Base-by-base conservation (phyloP, 1,139 yeast genomes). In the Sugiyamaella pinicola region DNA sequence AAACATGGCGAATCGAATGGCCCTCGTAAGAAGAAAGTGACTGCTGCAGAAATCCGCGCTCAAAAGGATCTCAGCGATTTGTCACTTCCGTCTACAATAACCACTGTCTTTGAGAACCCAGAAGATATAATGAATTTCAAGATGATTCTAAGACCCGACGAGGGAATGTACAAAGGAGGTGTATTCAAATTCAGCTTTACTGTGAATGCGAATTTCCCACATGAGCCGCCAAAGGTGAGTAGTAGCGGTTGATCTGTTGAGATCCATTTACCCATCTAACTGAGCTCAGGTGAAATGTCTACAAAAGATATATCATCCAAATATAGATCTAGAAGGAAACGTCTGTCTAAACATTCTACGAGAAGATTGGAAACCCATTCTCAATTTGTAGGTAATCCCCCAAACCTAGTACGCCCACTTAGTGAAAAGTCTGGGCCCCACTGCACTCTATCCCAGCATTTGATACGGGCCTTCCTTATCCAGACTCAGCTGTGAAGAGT, bases 331-430 rank as follows among this genome's bases (percentile, higher is more conserved):
- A 22, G 85, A 87, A 46, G 99, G 99, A 1, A 91, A 90, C 65
- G 87, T 93, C 22, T 93, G 99, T 66, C 77, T 93, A 56, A 91
- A 93, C 67, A 90, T 93, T 42, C 74, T 93, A 56, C 75, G 98
- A 59, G 96, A 90, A 69, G 98, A 91, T 69, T 93, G 99, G 99
- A 84, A 93, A 31, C 98, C 99, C 0, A 96, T 90, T 1, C 76
- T 93, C 61, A 87, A 85, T 58, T 74, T 93, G 65, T 62, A 58
- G 28, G 65, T 55, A 38, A n/a, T n/a, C n/a, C n/a, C n/a, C n/a
- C n/a, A n/a, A n/a, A n/a, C n/a, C n/a, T n/a, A n/a, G n/a, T n/a
- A n/a, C n/a, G n/a, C n/a, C n/a, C n/a, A n/a, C n/a, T n/a, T n/a
- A n/a, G n/a, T n/a, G n/a, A n/a, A n/a, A n/a, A n/a, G n/a, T n/a